Evolutionary conservation across 768 basidiomycete species (phyloP).

Genomic region (Suillus discolor): DNA sequence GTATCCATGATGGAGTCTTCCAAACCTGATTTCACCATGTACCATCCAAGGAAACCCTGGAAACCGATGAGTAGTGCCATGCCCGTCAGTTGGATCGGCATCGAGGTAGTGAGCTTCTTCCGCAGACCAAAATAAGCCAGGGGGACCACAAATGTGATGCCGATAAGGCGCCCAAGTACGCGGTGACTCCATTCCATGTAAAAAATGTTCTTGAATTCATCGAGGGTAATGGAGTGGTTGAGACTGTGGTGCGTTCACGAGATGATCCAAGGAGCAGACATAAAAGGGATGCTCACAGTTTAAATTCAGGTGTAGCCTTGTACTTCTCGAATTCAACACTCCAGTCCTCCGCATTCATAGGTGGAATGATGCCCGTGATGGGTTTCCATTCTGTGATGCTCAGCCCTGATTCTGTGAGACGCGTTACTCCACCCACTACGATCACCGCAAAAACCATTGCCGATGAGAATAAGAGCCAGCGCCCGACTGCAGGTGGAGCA

Average conservation of each 20-base stretch:
- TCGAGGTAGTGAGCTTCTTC: conserved; percentile 64
- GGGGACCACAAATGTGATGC: conserved; percentile 81
- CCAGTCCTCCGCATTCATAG: conserved; percentile 78
- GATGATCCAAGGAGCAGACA: conserved; percentile 9
- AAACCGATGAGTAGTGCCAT: conserved; percentile 84
- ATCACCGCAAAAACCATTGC: conserved; percentile 89
- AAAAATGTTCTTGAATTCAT: conserved; percentile 95
- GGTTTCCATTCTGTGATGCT: conserved; percentile 99
- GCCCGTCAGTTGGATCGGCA: conserved; percentile 66
- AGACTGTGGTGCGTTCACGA: conserved; percentile 48
- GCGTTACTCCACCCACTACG: conserved; percentile 94
- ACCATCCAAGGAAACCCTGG: conserved; percentile 96
- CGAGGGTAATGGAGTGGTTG: conserved; percentile 84
- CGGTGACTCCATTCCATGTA: conserved; percentile 99
- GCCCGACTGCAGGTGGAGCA: conserved; percentile 69
- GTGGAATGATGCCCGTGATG: conserved; percentile 86
- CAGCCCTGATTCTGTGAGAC: conserved; percentile 95
- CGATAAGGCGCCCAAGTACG: conserved; percentile 86
- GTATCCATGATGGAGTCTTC: conserved; percentile 79
- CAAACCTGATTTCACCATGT: conserved; percentile 98
- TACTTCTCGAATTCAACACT: conserved; percentile 90
- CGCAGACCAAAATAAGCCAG: conserved; percentile 77
- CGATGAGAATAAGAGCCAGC: conserved; percentile 86
- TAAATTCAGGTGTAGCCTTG: conserved; percentile 92
- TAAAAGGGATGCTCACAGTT: conserved; percentile 62